Evolutionary conservation across 176 grass and related monocot species (phyloP), one percentile per base, ranked within the genome.

Genomic region (Pharus latifolius): DNA sequence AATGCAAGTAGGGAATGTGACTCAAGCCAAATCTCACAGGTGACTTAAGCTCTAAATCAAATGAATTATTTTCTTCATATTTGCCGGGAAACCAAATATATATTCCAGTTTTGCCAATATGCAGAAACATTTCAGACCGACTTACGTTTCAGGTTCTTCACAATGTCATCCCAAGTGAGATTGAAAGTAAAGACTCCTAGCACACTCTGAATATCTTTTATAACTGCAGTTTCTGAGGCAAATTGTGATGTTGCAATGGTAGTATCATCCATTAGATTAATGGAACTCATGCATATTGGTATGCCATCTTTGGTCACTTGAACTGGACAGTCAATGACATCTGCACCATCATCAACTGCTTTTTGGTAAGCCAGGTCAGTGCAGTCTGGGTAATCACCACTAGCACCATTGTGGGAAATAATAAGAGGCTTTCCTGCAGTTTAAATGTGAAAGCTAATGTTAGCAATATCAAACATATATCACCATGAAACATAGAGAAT

Each of bases 321-420:
- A 71, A 99, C 78, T 54, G 84, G 72, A 47, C 95, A 99, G 59
- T 99, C 95, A 40, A 99, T 94, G 63, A 94, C 82, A 88, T 99
- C 95, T 32, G 95, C 95, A 64, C 90, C 87, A 44, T 80, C 84
- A 3, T 77, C 26, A 64, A 85, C 82, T 62, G 95, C 90, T 72
- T 91, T 81, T 52, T 84, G 67, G 78, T 99, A 99, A 67, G 95
- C 90, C 52, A 99, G 73, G 72, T 94, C 84, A 48, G 95, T 99
- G 72, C 95, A 99, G 42, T 49, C 90, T 49, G 95, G 90, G 65
- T 91, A 99, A 66, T 94, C 90, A 31, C 95, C 95, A 76, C 95
- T 99, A 64, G 95, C 95, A 75, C 95, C 95, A 51, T 94, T 81
- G 60, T 99, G 75, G 10, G 95, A 88, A 75, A 99, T 99, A 64